phyloP scores from a whole-genome alignment of 1,139 yeast species.

The Geotrichum aggregatum region DNA sequence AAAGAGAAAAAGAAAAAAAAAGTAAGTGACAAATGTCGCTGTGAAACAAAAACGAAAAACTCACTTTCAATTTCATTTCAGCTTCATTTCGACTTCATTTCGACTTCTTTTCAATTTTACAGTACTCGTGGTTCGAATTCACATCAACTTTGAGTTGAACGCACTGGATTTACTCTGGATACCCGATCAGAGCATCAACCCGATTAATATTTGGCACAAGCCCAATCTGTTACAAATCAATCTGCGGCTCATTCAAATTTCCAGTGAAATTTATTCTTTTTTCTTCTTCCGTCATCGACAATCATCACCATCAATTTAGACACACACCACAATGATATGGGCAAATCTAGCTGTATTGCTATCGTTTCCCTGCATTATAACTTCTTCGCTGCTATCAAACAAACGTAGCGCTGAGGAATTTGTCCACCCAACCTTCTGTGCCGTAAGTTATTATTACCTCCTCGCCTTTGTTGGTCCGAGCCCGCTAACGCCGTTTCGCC shows the following conservation, averaged over 20 bases:
- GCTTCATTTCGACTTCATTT: no score
- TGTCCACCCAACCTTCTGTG: conserved; percentile 19
- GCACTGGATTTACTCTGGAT: no score
- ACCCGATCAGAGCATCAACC: no score
- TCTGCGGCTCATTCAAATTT: not conserved
- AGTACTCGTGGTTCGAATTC: no score
- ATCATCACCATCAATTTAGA: not conserved
- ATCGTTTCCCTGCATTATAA: conserved; percentile 16
- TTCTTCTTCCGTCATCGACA: not conserved
- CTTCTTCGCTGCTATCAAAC: conserved; percentile 12
- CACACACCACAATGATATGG: conserved; percentile 10
- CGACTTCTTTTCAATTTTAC: no score
- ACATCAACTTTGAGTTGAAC: no score
- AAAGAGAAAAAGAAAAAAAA: no score
- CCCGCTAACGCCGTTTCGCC: conserved; percentile 8
- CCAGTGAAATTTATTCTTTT: not conserved
- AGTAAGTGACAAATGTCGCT: no score
- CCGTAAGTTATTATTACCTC: conserved; percentile 10
- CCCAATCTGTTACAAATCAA: no score
- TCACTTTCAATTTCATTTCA: no score
- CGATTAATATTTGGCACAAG: no score
- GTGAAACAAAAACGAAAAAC: no score
- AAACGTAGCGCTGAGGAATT: conserved; percentile 17
- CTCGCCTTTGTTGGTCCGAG: not conserved
- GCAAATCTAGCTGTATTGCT: conserved; percentile 18